Conservation (phyloP, 148 eudicot genomes). For the Heliosperma pusillum region DNA sequence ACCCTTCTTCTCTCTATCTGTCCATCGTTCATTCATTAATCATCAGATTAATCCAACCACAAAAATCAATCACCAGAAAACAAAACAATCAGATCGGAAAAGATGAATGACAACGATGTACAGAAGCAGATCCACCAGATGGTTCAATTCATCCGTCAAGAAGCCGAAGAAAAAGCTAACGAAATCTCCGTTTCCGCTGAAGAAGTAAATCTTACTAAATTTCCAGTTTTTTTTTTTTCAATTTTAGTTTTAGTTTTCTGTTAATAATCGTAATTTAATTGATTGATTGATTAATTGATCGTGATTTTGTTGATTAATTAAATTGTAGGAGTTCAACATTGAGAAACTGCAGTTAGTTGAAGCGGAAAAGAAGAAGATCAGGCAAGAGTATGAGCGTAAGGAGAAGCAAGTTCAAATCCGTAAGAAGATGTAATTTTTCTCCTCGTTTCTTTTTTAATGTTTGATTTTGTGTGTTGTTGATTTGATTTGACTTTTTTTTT, state of each 20-base stretch:
- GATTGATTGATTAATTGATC: neutral
- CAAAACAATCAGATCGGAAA: slow-evolving; percentile 13
- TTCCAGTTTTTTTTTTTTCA: neutral
- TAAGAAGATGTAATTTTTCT: slow-evolving; percentile 59
- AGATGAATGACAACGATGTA: slow-evolving; percentile 78
- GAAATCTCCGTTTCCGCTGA: slow-evolving; percentile 86
- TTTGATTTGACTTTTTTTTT: neutral
- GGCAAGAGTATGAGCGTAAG: slow-evolving; percentile 83
- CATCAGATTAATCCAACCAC: neutral
- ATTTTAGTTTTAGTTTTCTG: neutral
- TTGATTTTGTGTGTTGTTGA: neutral
- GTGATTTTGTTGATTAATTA: neutral
- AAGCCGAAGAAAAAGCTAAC: slow-evolving; percentile 84
- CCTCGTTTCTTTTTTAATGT: neutral
- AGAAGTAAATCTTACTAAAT: slow-evolving; percentile 33
- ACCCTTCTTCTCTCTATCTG: neutral
- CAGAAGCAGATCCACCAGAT: slow-evolving; percentile 91
- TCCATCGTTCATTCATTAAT: neutral
- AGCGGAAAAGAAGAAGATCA: slow-evolving; percentile 91
- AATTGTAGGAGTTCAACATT: slow-evolving; percentile 70
- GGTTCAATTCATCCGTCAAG: slow-evolving; percentile 85
- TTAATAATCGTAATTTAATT: neutral
- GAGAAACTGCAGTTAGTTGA: slow-evolving; percentile 88
- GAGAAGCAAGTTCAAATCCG: slow-evolving; percentile 76
- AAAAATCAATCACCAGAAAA: neutral